Conservation (phyloP, 805 yeast species). For the Hanseniaspora lindneri region DNA sequence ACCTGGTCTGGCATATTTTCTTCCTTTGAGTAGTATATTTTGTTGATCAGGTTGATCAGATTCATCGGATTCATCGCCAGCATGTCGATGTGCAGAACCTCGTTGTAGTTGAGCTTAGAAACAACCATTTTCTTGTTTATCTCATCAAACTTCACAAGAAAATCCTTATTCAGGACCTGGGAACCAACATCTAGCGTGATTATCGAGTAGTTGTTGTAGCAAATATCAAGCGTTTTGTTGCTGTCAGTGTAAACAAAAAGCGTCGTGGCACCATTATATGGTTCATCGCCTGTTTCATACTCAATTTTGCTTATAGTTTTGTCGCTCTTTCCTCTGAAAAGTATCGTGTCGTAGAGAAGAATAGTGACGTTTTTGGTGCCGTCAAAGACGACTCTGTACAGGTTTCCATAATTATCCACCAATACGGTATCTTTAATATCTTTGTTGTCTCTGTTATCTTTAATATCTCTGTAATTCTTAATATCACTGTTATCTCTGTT, state of each 20-base stretch:
- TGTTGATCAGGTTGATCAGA: conserved; percentile 6
- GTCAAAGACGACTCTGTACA: not conserved
- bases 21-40: not conserved
- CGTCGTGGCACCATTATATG: not conserved
- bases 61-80: conserved; percentile 11
- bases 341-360: not conserved
- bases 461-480: too few relatives aligned
- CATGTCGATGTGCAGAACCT: not conserved
- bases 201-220: conserved; percentile 13
- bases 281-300: not conserved
- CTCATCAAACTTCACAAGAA: not conserved
- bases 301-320: not conserved
- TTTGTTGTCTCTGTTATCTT: too few relatives aligned
- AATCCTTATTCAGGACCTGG: not conserved
- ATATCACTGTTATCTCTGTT: too few relatives aligned
- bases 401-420: conserved; percentile 10
- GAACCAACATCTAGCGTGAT: not conserved
- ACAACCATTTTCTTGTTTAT: not conserved
- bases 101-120: conserved; percentile 1
- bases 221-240: not conserved
- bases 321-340: not conserved
- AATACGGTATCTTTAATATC: not conserved
- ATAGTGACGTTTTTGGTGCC: not conserved
- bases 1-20: not conserved
- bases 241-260: conserved; percentile 1